phyloP scores from a whole-genome alignment of 495 filamentous ascomycete species.

The Podospora appendiculata region DNA sequence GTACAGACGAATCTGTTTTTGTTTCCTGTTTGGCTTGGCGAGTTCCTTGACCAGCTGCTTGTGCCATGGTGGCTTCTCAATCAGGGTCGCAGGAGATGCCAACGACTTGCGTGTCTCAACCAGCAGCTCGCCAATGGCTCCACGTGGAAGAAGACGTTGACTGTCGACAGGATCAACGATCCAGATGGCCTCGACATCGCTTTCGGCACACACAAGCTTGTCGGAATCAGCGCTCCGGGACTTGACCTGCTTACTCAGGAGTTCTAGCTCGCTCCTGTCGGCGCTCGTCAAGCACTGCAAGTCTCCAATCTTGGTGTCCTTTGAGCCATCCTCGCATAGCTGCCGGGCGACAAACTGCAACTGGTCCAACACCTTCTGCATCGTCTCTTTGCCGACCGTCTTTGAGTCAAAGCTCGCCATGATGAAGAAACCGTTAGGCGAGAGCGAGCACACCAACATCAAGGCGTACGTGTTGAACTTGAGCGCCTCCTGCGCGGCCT shows the following conservation, averaged over 20 bases:
- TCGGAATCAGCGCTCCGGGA: neutral
- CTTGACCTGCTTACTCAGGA: constrained; percentile 4
- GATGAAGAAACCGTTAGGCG: constrained; percentile 46
- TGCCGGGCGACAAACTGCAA: constrained; percentile 20
- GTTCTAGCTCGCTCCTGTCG: constrained; percentile 13
- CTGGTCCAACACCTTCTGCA: constrained; percentile 25
- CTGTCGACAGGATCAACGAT: constrained; percentile 31
- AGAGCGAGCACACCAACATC: constrained; percentile 55
- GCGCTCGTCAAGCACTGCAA: constrained; percentile 16
- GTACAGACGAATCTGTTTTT: constrained; percentile 11
- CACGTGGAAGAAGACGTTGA: constrained; percentile 29
- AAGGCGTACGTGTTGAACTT: constrained; percentile 62
- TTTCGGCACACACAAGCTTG: neutral
- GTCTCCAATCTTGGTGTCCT: constrained; percentile 14
- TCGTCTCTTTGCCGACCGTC: constrained; percentile 21
- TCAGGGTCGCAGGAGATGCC: constrained; percentile 1
- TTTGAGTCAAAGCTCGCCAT: constrained; percentile 57
- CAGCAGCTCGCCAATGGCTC: constrained; percentile 39
- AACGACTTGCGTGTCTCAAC: constrained; percentile 10
- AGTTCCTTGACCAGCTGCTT: neutral
- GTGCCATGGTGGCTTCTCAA: neutral
- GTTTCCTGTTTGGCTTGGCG: neutral
- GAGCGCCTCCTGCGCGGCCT: constrained; percentile 54
- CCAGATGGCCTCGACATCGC: constrained; percentile 21
- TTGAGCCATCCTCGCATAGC: constrained; percentile 19